phyloP scores from a whole-genome alignment of 2,329 filamentous ascomycete genomes.

The Aspergillus vadensis region DNA sequence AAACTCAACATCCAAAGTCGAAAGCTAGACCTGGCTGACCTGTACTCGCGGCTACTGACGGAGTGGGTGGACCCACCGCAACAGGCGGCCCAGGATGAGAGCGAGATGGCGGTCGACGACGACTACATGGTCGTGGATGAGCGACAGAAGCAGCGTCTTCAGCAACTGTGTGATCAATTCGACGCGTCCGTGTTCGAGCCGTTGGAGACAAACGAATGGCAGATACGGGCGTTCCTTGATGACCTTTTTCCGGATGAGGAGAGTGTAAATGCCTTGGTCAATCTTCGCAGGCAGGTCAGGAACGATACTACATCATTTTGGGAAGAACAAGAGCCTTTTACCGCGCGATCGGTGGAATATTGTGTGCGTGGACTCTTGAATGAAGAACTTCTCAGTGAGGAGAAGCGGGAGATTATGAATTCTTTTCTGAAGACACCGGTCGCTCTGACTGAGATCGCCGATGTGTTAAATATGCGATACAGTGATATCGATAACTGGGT shows the following conservation, averaged over 20 bases:
- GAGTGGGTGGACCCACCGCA: conserved; percentile 43
- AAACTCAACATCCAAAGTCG: conserved; percentile 41
- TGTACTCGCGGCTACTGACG: conserved; percentile 41
- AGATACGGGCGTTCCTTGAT: conserved; percentile 36
- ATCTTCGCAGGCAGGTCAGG: not conserved
- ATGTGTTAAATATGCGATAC: conserved; percentile 49
- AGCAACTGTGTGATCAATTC: conserved; percentile 43
- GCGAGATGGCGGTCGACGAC: conserved; percentile 21
- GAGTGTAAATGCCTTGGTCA: conserved; percentile 6
- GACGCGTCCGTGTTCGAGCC: conserved; percentile 44
- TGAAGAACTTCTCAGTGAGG: conserved; percentile 47
- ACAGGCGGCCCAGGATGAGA: not conserved
- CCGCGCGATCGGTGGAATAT: conserved; percentile 30
- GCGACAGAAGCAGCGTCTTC: conserved; percentile 40
- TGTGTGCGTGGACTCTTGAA: conserved; percentile 44
- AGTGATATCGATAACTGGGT: conserved; percentile 46
- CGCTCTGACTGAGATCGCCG: conserved; percentile 46
- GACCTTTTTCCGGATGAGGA: conserved; percentile 34
- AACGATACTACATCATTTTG: not conserved
- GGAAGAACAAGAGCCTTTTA: conserved; percentile 35
- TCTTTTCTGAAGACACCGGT: conserved; percentile 44
- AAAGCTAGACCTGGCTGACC: conserved; percentile 32
- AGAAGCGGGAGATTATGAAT: conserved; percentile 44
- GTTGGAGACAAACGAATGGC: conserved; percentile 34
- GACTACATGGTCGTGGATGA: conserved; percentile 36